Evolutionary conservation across 306 rosid species (phyloP), one percentile per base, ranked within the genome.

Genomic region (Ziziphus jujuba): DNA sequence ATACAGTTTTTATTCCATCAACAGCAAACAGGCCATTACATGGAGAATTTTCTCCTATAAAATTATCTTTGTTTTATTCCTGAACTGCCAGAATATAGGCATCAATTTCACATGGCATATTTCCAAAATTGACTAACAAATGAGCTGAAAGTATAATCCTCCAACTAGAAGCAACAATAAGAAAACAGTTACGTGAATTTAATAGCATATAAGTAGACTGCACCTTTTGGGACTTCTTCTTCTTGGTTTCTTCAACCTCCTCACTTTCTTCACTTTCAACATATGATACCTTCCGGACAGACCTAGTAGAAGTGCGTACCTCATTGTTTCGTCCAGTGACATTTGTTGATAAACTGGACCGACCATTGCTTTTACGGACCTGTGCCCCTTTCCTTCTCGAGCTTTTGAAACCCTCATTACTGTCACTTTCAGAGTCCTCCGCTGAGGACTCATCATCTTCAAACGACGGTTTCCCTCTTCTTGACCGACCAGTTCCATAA

Each of bases 261-360:
- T 95, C 99, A 78, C 97, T 91, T 82, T 75, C 99, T 48, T 95
- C 99, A 79, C 99, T 95, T 84, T 95, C 99, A 84, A 84, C 95
- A 82, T 95, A 95, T n/a, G 99, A 95, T 55, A 91, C 97, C 84
- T 95, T 95, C 80, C 95, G 84, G 72, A 87, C 86, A 50, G 97
- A 70, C 78, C 99, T 87, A 70, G 80, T 82, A 71, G 99, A 95
- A 60, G 92, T 85, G 74, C 99, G 97, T 78, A 87, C 88, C 61
- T 95, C 99, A 66, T 67, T 81, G 65, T 82, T 81, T 63, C 82
- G 85, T 45, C 78, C 82, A 61, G 84, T 63, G 58, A 59, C 75
- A 75, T 61, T 80, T n/a, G 84, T 51, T 28, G 80, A 50, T 6
- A 69, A 77, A 65, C 87, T 78, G 61, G 81, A 78, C 54, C 84